A percentile compares a stretch with the other conserved stretches of the same genome.
phyloP scores from a whole-genome alignment of 345 rosid species.

The Adansonia digitata region DNA sequence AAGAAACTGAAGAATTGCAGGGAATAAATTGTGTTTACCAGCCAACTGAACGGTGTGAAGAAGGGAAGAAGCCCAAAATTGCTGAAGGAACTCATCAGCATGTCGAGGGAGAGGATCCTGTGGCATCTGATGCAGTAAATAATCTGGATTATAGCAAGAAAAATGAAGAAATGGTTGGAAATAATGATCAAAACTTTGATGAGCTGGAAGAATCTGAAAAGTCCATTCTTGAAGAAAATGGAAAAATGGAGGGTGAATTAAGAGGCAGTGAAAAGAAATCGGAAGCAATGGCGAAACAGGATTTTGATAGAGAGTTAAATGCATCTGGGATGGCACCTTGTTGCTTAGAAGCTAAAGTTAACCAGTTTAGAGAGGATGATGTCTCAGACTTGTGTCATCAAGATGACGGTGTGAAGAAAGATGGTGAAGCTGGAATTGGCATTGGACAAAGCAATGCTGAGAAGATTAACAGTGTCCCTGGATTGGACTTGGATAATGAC shows the following conservation, averaged over 20 bases:
- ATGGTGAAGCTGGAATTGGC: conserved; percentile 20
- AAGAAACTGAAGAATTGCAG: conserved; percentile 32
- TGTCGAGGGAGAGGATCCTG: conserved; percentile 14
- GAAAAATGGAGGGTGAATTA: conserved; percentile 18
- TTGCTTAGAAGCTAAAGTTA: conserved; percentile 16
- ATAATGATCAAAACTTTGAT: conserved; percentile 20
- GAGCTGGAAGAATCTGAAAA: conserved; percentile 24
- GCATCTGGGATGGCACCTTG: conserved; percentile 17
- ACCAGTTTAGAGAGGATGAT: conserved; percentile 17
- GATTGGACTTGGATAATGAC: conserved; percentile 19
- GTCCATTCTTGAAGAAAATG: conserved; percentile 25
- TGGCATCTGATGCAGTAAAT: conserved; percentile 14
- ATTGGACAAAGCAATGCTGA: conserved; percentile 26
- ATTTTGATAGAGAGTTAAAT: conserved; percentile 17
- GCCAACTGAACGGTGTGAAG: conserved; percentile 23
- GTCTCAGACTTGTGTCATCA: conserved; percentile 6
- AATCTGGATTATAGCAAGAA: conserved; percentile 21
- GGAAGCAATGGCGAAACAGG: conserved; percentile 17
- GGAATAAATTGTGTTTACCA: conserved; percentile 23
- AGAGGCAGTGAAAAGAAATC: conserved; percentile 26
- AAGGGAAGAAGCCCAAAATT: conserved; percentile 13
- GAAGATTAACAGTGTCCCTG: conserved; percentile 21
- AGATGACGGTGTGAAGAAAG: conserved; percentile 19
- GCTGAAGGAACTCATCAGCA: conserved; percentile 17
- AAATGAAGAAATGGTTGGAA: conserved; percentile 23